Percentiles rank a stretch among this genome's conserved stretches.
These are phyloP conservation scores for Starmerella riodocensis DNA, from an alignment of 805 yeast genomes.

Conservation along the genomic window DNA sequence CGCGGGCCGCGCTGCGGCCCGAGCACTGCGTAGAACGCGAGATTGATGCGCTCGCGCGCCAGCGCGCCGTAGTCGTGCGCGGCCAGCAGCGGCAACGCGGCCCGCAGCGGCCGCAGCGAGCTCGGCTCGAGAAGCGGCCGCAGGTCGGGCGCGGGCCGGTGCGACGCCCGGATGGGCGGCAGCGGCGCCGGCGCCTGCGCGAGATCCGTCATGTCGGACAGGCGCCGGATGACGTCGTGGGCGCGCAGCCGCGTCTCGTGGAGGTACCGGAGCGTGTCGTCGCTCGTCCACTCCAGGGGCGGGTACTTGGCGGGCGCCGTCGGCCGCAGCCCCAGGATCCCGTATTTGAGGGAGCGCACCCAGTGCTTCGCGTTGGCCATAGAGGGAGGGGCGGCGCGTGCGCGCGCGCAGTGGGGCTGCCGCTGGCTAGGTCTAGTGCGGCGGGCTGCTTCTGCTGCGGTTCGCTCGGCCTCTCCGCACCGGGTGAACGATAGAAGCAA, in stretches of 20 bases:
- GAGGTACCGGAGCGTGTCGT: conserved; percentile 13
- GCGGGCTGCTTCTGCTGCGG: no score
- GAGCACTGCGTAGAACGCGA: conserved; percentile 3
- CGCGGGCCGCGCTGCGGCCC: conserved; percentile 2
- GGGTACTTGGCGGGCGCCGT: neutral
- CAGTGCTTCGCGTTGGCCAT: no score
- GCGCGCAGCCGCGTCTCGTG: conserved; percentile 13
- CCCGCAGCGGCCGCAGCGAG: neutral
- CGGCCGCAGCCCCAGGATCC: no score
- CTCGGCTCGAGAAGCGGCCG: neutral
- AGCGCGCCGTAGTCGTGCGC: conserved; percentile 7
- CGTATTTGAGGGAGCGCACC: no score
- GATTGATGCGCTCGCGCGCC: conserved; percentile 1
- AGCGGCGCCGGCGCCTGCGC: neutral
- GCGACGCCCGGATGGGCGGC: conserved; percentile 2
- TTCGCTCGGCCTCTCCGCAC: no score
- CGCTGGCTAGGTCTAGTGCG: no score
- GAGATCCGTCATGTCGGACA: conserved; percentile 10
- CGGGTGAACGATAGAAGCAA: no score
- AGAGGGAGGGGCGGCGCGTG: no score
- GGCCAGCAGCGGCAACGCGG: conserved; percentile 2
- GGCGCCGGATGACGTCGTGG: conserved; percentile 3
- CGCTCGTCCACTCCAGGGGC: conserved; percentile 8
- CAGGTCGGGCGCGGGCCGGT: neutral
- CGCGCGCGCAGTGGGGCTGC: no score